phyloP scores from a whole-genome alignment of 441 rosid genomes.

The Syzygium malaccense region DNA sequence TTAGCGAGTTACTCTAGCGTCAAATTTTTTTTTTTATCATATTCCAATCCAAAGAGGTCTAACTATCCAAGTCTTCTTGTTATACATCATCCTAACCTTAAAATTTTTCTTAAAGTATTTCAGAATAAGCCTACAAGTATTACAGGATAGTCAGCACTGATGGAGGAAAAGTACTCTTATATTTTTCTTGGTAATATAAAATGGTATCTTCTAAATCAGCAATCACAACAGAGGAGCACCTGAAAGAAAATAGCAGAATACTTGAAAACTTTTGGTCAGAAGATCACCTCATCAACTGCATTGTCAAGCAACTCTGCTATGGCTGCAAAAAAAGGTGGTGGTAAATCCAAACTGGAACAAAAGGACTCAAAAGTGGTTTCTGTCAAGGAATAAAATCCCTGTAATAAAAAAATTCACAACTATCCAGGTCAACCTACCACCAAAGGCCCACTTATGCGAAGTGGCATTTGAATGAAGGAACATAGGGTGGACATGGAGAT shows the following conservation, averaged over 20 bases:
- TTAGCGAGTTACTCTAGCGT: background rate
- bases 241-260: conserved; percentile 6
- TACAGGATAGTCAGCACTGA: background rate
- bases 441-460: conserved; percentile 98
- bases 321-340: conserved; percentile 39
- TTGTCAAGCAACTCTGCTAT: conserved; percentile 94
- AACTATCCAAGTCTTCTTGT: background rate
- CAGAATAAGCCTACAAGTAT: background rate
- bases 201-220: background rate
- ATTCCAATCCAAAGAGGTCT: background rate
- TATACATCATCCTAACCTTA: background rate
- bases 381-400: background rate
- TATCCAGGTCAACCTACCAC: conserved; percentile 49
- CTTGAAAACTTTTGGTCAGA: background rate
- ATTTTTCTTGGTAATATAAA: background rate
- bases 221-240: background rate
- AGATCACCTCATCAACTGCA: conserved; percentile 88
- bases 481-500: conserved; percentile 93
- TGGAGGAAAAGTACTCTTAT: background rate
- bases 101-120: background rate
- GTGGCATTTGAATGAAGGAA: conserved; percentile 99
- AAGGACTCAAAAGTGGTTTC: background rate
- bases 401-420: background rate
- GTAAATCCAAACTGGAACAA: background rate
- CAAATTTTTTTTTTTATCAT: background rate